phyloP scores from a whole-genome alignment of 2,329 filamentous ascomycete species.

The Pseudopyricularia javanii region DNA sequence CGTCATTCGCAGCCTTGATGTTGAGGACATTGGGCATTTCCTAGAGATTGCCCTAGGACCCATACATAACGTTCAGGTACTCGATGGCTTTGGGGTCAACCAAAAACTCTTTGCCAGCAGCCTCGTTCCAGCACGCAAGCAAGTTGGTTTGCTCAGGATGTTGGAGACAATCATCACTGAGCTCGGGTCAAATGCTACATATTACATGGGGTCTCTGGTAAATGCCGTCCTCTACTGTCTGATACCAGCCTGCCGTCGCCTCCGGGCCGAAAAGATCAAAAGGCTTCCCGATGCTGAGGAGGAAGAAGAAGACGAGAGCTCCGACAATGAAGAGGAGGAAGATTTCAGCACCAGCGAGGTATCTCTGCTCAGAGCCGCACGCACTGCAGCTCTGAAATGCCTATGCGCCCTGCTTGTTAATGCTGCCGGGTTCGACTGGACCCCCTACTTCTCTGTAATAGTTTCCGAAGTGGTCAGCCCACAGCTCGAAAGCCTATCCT shows the following conservation, averaged over 20 bases:
- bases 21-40: conserved; percentile 67
- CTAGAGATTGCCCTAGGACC: conserved; percentile 69
- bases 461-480: conserved; percentile 66
- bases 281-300: conserved; percentile 18
- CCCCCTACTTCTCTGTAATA: conserved; percentile 55
- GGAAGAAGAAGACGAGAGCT: conserved; percentile 17
- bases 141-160: conserved; percentile 88
- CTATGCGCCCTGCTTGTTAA: conserved; percentile 67
- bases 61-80: conserved; percentile 47
- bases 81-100: conserved; percentile 35
- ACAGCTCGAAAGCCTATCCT: conserved; percentile 63
- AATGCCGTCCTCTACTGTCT: conserved; percentile 75
- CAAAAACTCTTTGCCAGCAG: conserved; percentile 44
- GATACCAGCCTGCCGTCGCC: conserved; percentile 52
- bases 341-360: conserved; percentile 23
- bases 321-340: conserved; percentile 20
- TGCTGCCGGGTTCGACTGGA: conserved; percentile 60
- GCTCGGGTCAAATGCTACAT: conserved; percentile 59
- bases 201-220: conserved; percentile 57
- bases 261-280: conserved; percentile 24
- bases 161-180: conserved; percentile 76
- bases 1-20: conserved; percentile 64
- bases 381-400: conserved; percentile 70
- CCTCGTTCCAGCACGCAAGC: conserved; percentile 58
- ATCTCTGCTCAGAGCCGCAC: conserved; percentile 53